Evolutionary conservation across 2,329 filamentous ascomycete species (phyloP).

Genomic region (Penicillium sp.): DNA sequence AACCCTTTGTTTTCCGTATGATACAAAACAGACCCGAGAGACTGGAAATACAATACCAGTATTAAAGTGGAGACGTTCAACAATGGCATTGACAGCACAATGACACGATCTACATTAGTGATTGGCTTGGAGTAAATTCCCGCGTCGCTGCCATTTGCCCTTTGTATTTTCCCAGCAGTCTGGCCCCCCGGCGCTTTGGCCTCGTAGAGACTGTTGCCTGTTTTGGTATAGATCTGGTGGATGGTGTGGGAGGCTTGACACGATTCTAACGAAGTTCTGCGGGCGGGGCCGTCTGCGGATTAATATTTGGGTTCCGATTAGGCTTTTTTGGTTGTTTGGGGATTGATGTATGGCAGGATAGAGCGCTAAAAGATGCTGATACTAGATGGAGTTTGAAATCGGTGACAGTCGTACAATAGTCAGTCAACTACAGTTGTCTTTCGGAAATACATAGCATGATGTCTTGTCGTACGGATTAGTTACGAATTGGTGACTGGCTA

Average conservation of each 20-base stretch:
- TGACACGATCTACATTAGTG: neutral
- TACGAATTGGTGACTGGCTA: neutral
- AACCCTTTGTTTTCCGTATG: neutral
- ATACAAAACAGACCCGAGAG: neutral
- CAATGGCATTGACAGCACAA: constrained; percentile 1
- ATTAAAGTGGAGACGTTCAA: neutral
- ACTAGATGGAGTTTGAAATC: neutral
- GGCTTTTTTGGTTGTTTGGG: neutral
- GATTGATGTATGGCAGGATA: neutral
- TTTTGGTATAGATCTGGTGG: constrained; percentile 5
- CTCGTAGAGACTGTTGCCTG: constrained; percentile 11
- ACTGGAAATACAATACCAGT: neutral
- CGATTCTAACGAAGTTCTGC: neutral
- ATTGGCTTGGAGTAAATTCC: neutral
- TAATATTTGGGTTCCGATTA: neutral
- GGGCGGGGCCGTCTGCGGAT: neutral
- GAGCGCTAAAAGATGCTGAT: neutral
- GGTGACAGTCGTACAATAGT: neutral
- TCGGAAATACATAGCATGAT: neutral
- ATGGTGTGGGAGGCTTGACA: neutral
- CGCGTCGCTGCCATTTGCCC: neutral
- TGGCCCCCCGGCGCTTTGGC: constrained; percentile 10
- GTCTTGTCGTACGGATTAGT: neutral
- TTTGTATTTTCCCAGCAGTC: neutral
- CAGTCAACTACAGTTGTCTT: neutral